Evolutionary conservation across 2,329 filamentous ascomycete species (phyloP), one percentile per base, ranked within the genome.

Genomic region (Neospermospora avenae): DNA sequence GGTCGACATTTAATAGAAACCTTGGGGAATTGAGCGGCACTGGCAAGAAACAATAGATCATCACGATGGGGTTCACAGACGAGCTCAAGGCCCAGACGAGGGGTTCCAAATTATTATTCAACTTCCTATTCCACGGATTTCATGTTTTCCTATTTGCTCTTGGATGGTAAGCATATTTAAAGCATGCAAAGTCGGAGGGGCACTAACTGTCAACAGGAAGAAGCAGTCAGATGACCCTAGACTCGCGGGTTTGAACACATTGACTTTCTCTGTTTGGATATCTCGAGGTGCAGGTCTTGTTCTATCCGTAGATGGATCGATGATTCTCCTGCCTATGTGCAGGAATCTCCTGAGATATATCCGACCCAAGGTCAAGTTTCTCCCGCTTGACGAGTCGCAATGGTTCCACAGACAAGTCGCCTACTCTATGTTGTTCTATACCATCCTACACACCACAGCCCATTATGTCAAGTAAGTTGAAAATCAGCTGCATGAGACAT

Each of bases 341-440:
- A 84, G 95, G 68, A 98, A 93, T 61, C 78, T 98, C 34, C 83
- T 99, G 72, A 85, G 91, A 73, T 89, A 85, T 72, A 75, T 98
- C 59, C 85, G 95, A 65, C 95, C 95, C 25, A 96, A 96, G 79
- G 77, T 96, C 65, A 84, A 86, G 74, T 96, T 89, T 79, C 74
- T 98, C 13, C 95, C 95, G 4, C 82, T 99, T n/a, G 95, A 99
- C 71, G 95, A 99, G 77, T 96, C 92, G 61, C 83, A 93, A 67
- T 99, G 92, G 92, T 96, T 99, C 76, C 95, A 99, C 78, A 84
- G 93, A 65, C 95, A 99, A 75, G 84, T 96, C 45, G 93, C 95
- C 18, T 99, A 99, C 73, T 81, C 91, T 1, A 80, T 98, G 77
- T 80, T 98, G 3, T 72, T 96, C 58, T 99, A 93, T 75, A 90